A percentile compares a stretch with the other conserved stretches of the same genome.
These are phyloP conservation scores for Alternaria sp. DNA, from an alignment of 2,329 filamentous ascomycete species.

Conservation along the genomic window DNA sequence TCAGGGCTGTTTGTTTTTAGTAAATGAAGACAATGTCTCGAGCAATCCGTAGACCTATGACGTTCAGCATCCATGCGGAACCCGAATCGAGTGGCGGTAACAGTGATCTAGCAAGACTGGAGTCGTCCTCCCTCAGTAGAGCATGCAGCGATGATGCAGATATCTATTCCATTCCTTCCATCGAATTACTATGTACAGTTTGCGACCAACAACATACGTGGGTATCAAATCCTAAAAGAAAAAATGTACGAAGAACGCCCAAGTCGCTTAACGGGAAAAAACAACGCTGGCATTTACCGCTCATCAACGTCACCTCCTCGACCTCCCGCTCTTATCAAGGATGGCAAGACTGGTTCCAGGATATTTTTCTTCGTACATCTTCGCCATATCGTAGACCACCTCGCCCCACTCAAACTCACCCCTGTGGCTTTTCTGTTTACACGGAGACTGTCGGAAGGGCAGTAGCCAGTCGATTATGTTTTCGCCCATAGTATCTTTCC, in stretches of 20 bases:
- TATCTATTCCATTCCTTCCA: background rate
- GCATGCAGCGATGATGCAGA: background rate
- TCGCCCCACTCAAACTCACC: conserved; percentile 75
- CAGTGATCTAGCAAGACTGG: background rate
- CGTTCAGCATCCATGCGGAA: background rate
- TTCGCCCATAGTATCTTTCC: conserved; percentile 80
- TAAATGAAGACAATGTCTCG: background rate
- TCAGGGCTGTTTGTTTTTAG: background rate
- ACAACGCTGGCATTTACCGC: conserved; percentile 15
- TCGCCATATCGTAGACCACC: conserved; percentile 57
- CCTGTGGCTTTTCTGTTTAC: conserved; percentile 70
- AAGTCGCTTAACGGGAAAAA: background rate
- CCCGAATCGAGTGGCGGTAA: background rate
- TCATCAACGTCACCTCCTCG: conserved; percentile 5
- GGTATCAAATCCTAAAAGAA: conserved; percentile 26
- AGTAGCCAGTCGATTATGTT: conserved; percentile 79
- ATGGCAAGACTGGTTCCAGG: conserved; percentile 29
- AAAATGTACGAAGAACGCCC: conserved; percentile 8
- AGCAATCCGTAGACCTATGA: background rate
- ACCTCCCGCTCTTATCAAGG: conserved; percentile 17
- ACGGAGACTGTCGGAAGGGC: conserved; percentile 78
- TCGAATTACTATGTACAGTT: background rate
- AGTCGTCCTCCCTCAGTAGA: background rate
- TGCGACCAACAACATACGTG: conserved; percentile 9
- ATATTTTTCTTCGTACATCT: conserved; percentile 35